phyloP scores from a whole-genome alignment of 345 rosid genomes.

The Arabis alpina region DNA sequence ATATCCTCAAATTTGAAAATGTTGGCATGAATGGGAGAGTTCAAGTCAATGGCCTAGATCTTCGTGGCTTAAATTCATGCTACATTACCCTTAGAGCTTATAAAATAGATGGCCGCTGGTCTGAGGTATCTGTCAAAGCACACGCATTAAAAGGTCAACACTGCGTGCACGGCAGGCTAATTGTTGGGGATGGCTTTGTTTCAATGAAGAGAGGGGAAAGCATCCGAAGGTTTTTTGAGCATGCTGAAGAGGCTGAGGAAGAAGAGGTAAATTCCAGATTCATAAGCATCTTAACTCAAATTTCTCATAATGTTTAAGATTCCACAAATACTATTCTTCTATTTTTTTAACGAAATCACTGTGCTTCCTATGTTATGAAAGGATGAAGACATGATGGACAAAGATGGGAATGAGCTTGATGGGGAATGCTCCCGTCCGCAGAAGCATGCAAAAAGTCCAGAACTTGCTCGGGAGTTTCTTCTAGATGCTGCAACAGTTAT shows the following conservation, averaged over 20 bases:
- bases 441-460: constrained; percentile 99
- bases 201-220: constrained; percentile 86
- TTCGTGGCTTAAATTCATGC: constrained; percentile 64
- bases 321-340: constrained; percentile 2
- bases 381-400: constrained; percentile 98
- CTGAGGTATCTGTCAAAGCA: constrained; percentile 88
- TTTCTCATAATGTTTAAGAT: constrained; percentile 20
- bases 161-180: constrained; percentile 88
- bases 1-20: constrained; percentile 85
- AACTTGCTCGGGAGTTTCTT: constrained; percentile 99
- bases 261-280: constrained; percentile 73
- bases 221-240: constrained; percentile 82
- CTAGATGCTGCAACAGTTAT: constrained; percentile 95
- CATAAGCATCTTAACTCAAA: constrained; percentile 20
- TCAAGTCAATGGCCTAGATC: constrained; percentile 73
- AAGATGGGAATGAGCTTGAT: constrained; percentile 93
- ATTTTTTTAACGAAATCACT: background rate
- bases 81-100: constrained; percentile 91
- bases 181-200: constrained; percentile 95
- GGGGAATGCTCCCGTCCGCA: constrained; percentile 99
- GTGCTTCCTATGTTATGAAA: constrained; percentile 43
- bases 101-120: constrained; percentile 86
- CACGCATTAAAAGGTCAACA: constrained; percentile 79
- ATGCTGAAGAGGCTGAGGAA: constrained; percentile 97
- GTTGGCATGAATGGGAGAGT: constrained; percentile 80